These are phyloP conservation scores for Blastocystis sp. DNA, from an alignment of 352 stramenopile species.

Conservation along the genomic window DNA sequence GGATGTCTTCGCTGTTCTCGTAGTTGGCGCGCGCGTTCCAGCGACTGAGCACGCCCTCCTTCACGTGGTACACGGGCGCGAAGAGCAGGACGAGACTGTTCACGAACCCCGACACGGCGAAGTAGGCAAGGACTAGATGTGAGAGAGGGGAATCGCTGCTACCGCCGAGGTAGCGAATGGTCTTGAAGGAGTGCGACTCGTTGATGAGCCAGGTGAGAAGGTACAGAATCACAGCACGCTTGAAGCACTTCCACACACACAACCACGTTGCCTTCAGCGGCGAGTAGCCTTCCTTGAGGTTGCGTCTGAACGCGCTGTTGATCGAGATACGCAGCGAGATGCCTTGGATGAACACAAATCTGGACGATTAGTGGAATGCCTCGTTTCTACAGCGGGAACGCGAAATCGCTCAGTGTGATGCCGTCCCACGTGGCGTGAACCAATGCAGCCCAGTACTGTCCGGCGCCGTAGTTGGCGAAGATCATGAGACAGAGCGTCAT, in stretches of 20 bases:
- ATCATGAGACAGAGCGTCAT: conserved; percentile 58
- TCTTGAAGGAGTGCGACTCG: conserved; percentile 12
- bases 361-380: background rate
- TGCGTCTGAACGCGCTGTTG: background rate
- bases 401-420: conserved; percentile 56
- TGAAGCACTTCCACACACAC: conserved; percentile 59
- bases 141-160: background rate
- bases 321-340: conserved; percentile 59
- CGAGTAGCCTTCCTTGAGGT: background rate
- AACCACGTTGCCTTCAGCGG: conserved; percentile 12
- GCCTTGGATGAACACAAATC: conserved; percentile 65
- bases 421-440: conserved; percentile 56
- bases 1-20: background rate
- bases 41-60: conserved; percentile 17
- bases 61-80: conserved; percentile 25
- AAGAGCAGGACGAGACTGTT: conserved; percentile 56
- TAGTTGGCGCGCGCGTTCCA: conserved; percentile 37
- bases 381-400: conserved; percentile 23
- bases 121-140: conserved; percentile 48
- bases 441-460: conserved; percentile 4
- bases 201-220: conserved; percentile 56
- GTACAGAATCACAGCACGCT: conserved; percentile 56
- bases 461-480: conserved; percentile 63
- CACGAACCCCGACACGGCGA: conserved; percentile 45
- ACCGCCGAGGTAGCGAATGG: conserved; percentile 41